These are phyloP conservation scores for Thielaviopsis musarum DNA, from an alignment of 2,329 filamentous ascomycete genomes.

Conservation along the genomic window DNA sequence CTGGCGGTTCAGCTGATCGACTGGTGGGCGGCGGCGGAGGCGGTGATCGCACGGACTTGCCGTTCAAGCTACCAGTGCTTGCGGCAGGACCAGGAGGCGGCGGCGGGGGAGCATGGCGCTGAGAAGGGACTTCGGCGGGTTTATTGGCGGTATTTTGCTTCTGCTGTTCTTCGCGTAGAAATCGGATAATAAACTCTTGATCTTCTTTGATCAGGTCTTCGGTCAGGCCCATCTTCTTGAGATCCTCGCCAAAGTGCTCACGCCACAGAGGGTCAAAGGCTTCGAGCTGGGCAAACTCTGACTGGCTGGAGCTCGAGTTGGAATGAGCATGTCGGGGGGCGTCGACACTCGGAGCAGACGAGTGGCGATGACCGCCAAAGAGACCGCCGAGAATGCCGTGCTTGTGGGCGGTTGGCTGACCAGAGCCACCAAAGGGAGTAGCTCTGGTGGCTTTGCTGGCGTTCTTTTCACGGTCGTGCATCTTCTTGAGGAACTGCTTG, in stretches of 20 bases:
- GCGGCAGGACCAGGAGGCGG: conserved; percentile 13
- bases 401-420: conserved; percentile 23
- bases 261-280: conserved; percentile 49
- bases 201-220: conserved; percentile 52
- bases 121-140: conserved; percentile 11
- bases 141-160: conserved; percentile 19
- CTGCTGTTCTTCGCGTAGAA: conserved; percentile 40
- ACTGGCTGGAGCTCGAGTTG: conserved; percentile 21
- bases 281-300: conserved; percentile 45
- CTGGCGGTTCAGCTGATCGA: conserved; percentile 16
- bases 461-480: conserved; percentile 91
- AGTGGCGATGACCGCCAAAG: conserved; percentile 43
- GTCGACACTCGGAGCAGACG: conserved; percentile 39
- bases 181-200: conserved; percentile 51
- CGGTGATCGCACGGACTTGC: conserved; percentile 17
- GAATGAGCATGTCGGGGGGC: conserved; percentile 30
- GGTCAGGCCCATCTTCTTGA: conserved; percentile 44
- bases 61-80: conserved; percentile 12
- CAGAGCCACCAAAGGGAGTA: conserved; percentile 51
- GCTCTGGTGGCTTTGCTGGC: conserved; percentile 72
- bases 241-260: conserved; percentile 47
- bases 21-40: conserved; percentile 19
- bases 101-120: conserved; percentile 11
- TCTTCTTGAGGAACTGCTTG: conserved; percentile 91
- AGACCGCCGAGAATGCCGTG: conserved; percentile 38